Percentiles rank a stretch among this genome's conserved stretches.
These are phyloP conservation scores for Gardenia jasminoides DNA, from an alignment of 257 asterid species.

Conservation along the genomic window DNA sequence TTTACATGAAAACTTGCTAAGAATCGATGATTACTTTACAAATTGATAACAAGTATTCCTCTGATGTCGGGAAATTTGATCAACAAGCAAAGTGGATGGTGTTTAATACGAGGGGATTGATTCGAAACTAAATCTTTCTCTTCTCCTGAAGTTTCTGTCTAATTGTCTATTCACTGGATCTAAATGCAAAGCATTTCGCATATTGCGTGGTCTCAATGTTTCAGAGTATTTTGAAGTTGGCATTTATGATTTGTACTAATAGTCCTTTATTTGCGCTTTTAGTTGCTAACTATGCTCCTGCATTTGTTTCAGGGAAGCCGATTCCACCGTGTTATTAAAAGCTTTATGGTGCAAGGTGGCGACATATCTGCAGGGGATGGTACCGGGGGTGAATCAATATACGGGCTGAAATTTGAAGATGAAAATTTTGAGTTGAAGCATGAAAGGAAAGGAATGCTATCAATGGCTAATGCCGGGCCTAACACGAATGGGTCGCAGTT, in stretches of 20 bases:
- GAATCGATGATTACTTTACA: not conserved
- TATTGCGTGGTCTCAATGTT: not conserved
- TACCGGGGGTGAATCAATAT: slow-evolving; percentile 91
- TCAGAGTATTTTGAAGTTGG: not conserved
- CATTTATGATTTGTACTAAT: not conserved
- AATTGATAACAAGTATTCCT: not conserved
- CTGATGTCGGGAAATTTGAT: too few species aligned
- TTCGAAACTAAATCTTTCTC: not conserved
- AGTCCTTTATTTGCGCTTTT: not conserved
- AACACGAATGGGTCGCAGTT: slow-evolving; percentile 88
- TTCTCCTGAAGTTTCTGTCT: not conserved
- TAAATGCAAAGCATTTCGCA: not conserved
- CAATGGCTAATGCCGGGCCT: slow-evolving; percentile 94
- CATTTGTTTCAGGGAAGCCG: slow-evolving; percentile 53
- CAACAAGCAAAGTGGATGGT: not conserved
- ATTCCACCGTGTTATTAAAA: slow-evolving; percentile 86
- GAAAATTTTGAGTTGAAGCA: slow-evolving; percentile 83
- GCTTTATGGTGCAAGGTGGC: slow-evolving; percentile 98
- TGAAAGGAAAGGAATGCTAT: slow-evolving; percentile 88
- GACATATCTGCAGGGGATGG: slow-evolving; percentile 93
- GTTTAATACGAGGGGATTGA: not conserved
- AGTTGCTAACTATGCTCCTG: not conserved
- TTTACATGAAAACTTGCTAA: not conserved
- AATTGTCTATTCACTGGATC: not conserved
- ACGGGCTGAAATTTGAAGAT: slow-evolving; percentile 85